Percentiles rank a stretch among this genome's conserved stretches.
These are phyloP conservation scores for Sphagnurus paluster DNA, from an alignment of 1,284 basidiomycete species.

Conservation along the genomic window DNA sequence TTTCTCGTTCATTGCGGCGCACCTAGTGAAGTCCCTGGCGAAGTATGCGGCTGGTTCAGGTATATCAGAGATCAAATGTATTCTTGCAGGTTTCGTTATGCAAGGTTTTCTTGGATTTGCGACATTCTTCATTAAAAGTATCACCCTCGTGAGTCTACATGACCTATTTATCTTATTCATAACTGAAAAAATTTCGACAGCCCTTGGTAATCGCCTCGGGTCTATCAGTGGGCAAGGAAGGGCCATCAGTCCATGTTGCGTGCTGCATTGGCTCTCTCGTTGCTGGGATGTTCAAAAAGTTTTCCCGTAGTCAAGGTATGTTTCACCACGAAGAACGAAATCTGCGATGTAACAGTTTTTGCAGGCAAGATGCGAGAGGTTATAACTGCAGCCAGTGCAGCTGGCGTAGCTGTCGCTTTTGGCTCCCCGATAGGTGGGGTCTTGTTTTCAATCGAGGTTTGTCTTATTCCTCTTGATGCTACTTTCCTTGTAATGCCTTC, in stretches of 20 bases:
- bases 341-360: conserved; percentile 4
- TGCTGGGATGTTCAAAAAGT: conserved; percentile 79
- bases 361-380: conserved; percentile 95
- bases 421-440: conserved; percentile 98
- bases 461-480: not conserved
- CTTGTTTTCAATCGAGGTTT: conserved; percentile 84
- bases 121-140: conserved; percentile 90
- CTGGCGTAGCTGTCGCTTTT: conserved; percentile 97
- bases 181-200: conserved; percentile 41
- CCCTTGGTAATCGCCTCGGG: conserved; percentile 98
- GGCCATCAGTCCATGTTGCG: conserved; percentile 96
- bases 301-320: conserved; percentile 82
- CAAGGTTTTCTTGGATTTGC: conserved; percentile 89
- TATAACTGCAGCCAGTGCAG: conserved; percentile 93
- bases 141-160: conserved; percentile 73
- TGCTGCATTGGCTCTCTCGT: conserved; percentile 92
- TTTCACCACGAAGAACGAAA: not conserved
- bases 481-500: conserved; percentile 3
- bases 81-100: conserved; percentile 96
- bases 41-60: conserved; percentile 98
- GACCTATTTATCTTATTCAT: not conserved
- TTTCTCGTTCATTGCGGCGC: conserved; percentile 85
- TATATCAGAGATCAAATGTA: conserved; percentile 99
- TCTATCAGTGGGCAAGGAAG: conserved; percentile 97
- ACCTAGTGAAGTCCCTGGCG: conserved; percentile 86